Base-by-base conservation (phyloP, 306 rosid species). In the Abrus pulchellus region DNA sequence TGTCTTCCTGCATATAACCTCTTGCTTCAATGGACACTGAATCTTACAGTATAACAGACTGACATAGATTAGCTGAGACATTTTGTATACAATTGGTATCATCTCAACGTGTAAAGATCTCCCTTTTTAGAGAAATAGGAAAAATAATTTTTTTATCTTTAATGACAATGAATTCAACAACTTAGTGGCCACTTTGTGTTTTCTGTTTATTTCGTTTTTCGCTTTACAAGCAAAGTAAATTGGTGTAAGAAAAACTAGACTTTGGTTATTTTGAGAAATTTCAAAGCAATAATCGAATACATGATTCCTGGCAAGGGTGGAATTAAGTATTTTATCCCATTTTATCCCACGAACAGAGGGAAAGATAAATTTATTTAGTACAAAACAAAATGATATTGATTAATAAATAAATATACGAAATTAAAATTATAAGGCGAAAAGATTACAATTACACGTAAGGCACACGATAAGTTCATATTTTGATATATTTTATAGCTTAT, bases 1-100 rank as follows among this genome's bases (percentile, higher is more conserved):
- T n/a, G 47, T 7, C 47, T 83, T 83, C 79, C 9, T 47, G 27
- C 45, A 73, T 45, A 68, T 87, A 36, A 62, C 82, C 54, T 84
- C 75, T 63, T 8, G 54, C 54, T 57, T 71, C 30, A 43, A 20
- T 20, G 20, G 20, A 20, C 20, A 33, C 9, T 79, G 43, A 83
- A 40, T 72, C 38, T 68, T 52, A 70, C 43, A 41, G 56, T 20
- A 20, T 20, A 20, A 20, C 20, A 20, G 20, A 20, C 20, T 20
- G 20, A 20, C 20, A 20, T 20, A 20, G 20, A 65, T 33, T 69
- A 84, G 70, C 20, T 20, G 20, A 20, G 20, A 20, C 20, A 20
- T 20, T 20, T 20, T 20, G 20, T 20, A 20, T 20, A 20, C 32
- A 69, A 50, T 8, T 44, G 59, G 59, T 6, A 11, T 8, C 49